A percentile compares a stretch with the other conserved stretches of the same genome.
Evolutionary conservation across 2,329 filamentous ascomycete species (phyloP).

Genomic region (Cladosporium austrohemisphaericum): DNA sequence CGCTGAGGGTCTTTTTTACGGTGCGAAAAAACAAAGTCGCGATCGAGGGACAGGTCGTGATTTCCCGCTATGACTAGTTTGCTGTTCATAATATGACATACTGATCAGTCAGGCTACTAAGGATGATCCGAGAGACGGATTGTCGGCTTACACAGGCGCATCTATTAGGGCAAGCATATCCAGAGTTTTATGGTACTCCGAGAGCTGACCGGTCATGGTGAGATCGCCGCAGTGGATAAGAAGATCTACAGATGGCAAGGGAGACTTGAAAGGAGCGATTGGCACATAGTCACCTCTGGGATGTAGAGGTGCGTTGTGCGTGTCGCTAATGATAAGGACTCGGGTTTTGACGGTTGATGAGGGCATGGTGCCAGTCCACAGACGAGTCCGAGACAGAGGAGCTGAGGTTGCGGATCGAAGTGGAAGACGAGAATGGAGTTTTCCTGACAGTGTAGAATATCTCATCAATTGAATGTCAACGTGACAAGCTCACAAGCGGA

Average conservation of each 20-base stretch:
- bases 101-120: too few species aligned
- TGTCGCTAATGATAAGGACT: slow-evolving; percentile 45
- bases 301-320: slow-evolving; percentile 31
- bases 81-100: too few species aligned
- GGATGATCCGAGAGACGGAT: too few species aligned
- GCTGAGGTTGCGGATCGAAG: too few species aligned
- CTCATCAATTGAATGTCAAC: too few species aligned
- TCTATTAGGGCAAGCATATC: slow-evolving; percentile 47
- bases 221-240: slow-evolving; percentile 59
- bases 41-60: slow-evolving; percentile 58
- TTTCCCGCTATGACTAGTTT: slow-evolving; percentile 63
- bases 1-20: slow-evolving; percentile 7
- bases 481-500: too few species aligned
- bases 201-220: slow-evolving; percentile 47
- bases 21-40: slow-evolving; percentile 20
- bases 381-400: too few species aligned
- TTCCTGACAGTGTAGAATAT: too few species aligned
- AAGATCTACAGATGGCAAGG: slow-evolving; percentile 51
- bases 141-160: slow-evolving; percentile 45
- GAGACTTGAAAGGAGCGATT: slow-evolving; percentile 26
- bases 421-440: too few species aligned
- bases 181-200: slow-evolving; percentile 48
- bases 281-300: neutral
- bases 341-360: slow-evolving; percentile 43
- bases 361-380: slow-evolving; percentile 34